A percentile compares a stretch with the other conserved stretches of the same genome.
Conservation (phyloP, 179 eudicot genomes). For the Spinacia oleracea region DNA sequence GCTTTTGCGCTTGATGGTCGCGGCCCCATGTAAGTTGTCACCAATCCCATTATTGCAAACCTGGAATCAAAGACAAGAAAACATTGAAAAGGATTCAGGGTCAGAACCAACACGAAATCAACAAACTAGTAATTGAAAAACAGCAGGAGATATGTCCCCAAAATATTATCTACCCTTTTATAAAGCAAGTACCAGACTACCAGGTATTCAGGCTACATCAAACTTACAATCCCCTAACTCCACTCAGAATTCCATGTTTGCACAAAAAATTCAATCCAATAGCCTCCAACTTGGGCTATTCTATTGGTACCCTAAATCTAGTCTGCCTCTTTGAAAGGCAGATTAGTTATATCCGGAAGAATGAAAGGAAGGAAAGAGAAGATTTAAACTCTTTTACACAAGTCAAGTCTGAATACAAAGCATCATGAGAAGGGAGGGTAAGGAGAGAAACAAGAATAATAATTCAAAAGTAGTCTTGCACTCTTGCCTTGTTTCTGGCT, state of each 20-base stretch:
- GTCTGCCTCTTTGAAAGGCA: background rate
- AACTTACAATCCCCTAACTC: background rate
- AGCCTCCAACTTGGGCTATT: too few species aligned
- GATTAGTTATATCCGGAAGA: too few species aligned
- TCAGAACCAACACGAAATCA: background rate
- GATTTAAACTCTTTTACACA: background rate
- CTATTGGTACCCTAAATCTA: background rate
- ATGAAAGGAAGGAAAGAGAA: background rate
- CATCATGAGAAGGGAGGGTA: too few species aligned
- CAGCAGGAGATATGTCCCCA: background rate
- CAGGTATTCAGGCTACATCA: background rate
- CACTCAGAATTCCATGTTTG: too few species aligned
- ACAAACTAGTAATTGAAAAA: background rate
- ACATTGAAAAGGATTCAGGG: background rate
- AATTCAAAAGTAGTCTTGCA: too few species aligned
- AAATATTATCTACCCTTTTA: background rate
- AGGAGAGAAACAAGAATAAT: too few species aligned
- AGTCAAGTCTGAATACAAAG: too few species aligned
- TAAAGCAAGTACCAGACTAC: background rate
- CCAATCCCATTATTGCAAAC: constrained; percentile 42
- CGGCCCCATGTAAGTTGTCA: constrained; percentile 39
- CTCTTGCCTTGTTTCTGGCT: too few species aligned
- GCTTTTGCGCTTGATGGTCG: constrained; percentile 20
- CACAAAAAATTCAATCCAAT: too few species aligned
- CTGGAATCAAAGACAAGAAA: constrained; percentile 20